Evolutionary conservation across 805 yeast genomes (phyloP).

Genomic region (Isabelozyma gotoi): DNA sequence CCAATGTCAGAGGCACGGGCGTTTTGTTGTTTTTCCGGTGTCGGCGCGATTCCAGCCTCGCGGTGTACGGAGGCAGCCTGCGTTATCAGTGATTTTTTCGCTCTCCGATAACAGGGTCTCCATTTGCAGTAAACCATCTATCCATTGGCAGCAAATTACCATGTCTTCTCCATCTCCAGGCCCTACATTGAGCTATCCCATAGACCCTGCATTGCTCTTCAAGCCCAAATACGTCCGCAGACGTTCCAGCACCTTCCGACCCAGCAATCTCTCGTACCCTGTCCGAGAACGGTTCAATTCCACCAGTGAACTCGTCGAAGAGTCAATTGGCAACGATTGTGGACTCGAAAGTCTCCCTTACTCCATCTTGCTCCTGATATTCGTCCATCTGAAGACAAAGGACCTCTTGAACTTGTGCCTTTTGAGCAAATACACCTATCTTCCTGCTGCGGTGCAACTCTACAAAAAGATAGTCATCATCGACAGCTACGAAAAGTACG

Average conservation of each 20-base stretch:
- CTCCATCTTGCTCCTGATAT: slow-evolving; percentile 9
- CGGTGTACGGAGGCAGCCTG: too few relatives aligned
- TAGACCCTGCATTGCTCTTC: not conserved
- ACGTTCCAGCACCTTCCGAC: slow-evolving; percentile 12
- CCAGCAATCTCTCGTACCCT: slow-evolving; percentile 2
- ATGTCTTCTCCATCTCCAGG: too few relatives aligned
- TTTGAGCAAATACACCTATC: slow-evolving; percentile 19
- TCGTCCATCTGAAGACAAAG: slow-evolving; percentile 14
- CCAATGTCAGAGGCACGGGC: too few relatives aligned
- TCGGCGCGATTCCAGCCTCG: too few relatives aligned
- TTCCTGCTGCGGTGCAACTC: slow-evolving; percentile 23
- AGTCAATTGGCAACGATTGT: not conserved
- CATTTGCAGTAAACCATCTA: too few relatives aligned
- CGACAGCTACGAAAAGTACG: slow-evolving; percentile 7
- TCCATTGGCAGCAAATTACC: too few relatives aligned
- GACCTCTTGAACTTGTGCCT: slow-evolving; percentile 22
- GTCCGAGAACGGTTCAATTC: not conserved
- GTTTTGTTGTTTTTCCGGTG: too few relatives aligned
- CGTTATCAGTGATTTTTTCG: too few relatives aligned
- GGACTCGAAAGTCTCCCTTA: not conserved
- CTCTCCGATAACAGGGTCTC: too few relatives aligned
- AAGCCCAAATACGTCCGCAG: slow-evolving; percentile 1
- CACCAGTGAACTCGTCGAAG: not conserved
- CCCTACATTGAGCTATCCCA: not conserved
- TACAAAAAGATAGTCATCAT: slow-evolving; percentile 21